Evolutionary conservation across 495 filamentous ascomycete species (phyloP).

Genomic region (Neurospora sp.): DNA sequence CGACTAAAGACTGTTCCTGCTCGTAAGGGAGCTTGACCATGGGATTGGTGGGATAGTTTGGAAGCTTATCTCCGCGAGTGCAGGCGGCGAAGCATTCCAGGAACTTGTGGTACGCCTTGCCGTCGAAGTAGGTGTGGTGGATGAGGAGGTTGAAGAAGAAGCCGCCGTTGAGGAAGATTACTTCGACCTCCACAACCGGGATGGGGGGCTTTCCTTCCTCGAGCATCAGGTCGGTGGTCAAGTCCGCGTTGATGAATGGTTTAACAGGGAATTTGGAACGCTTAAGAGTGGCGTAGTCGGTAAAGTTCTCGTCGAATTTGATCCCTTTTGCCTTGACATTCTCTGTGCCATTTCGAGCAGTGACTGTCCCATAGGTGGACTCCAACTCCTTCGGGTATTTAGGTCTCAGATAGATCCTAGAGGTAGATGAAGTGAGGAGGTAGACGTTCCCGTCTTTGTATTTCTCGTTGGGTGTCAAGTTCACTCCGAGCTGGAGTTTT

Average conservation of each 20-base stretch:
- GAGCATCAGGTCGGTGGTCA: conserved; percentile 9
- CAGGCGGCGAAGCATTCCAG: conserved; percentile 35
- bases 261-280: conserved; percentile 21
- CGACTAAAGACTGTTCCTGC: conserved; percentile 4
- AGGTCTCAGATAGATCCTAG: background rate
- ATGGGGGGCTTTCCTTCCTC: conserved; percentile 11
- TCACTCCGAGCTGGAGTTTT: conserved; percentile 15
- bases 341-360: background rate
- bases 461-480: background rate
- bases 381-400: background rate
- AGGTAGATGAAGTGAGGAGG: background rate
- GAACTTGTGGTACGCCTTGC: conserved; percentile 39
- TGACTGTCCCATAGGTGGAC: background rate
- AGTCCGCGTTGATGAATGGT: conserved; percentile 16
- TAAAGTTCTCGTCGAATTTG: background rate
- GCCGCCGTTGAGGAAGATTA: conserved; percentile 21
- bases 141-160: conserved; percentile 25
- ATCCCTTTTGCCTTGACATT: conserved; percentile 4
- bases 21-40: background rate
- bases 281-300: conserved; percentile 16
- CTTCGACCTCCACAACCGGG: conserved; percentile 23
- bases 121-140: conserved; percentile 26
- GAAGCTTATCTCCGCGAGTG: background rate
- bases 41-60: background rate
- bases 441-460: background rate